Evolutionary conservation across 768 basidiomycete genomes (phyloP), one percentile per base, ranked within the genome.

Genomic region (Kondoa subrosea): DNA sequence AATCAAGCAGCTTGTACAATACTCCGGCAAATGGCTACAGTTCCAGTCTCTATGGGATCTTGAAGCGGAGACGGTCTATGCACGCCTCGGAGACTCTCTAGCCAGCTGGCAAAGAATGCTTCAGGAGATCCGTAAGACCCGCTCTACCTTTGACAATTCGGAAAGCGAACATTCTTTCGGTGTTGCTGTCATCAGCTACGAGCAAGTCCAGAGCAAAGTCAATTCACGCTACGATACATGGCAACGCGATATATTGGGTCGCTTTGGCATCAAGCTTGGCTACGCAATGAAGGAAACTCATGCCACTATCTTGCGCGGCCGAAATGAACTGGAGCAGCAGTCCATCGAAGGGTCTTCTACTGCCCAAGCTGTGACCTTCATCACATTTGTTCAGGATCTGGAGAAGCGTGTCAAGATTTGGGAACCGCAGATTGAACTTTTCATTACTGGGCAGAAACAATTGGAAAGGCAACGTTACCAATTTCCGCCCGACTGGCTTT

Each of bases 41-140:
- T 97, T 99, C 83, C 95, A 97, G 78, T 93, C 93, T 0, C 81
- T 97, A 0, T 97, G 93, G 95, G 95, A 99, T 76, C 84, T 97
- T 56, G 91, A 97, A 78, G 84, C 92, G 31, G 93, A 97, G 81
- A 87, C 88, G 75, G 92, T 99, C 34, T 97, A 95, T 81, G 86
- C 85, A 73, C 87, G 89, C 0, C 85, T 99, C 4, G 95, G 95
- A 8, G 93, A 99, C 77, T 89, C 89, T 15, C 84, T 99, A 27
- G 84, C 84, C 1, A 82, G 87, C 77, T 99, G 95, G 95, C 91
- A 95, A 75, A 73, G 93, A 72, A 85, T 99, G 2, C 81, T 97
- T 16, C 89, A 87, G 12, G 93, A 96, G 76, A 99, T 97, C 81
- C 93, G 93, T 79, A 91, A 93, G 77, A 86, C 91, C 16, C 86